phyloP scores from a whole-genome alignment of 495 filamentous ascomycete genomes.

The Penicillium roqueforti region DNA sequence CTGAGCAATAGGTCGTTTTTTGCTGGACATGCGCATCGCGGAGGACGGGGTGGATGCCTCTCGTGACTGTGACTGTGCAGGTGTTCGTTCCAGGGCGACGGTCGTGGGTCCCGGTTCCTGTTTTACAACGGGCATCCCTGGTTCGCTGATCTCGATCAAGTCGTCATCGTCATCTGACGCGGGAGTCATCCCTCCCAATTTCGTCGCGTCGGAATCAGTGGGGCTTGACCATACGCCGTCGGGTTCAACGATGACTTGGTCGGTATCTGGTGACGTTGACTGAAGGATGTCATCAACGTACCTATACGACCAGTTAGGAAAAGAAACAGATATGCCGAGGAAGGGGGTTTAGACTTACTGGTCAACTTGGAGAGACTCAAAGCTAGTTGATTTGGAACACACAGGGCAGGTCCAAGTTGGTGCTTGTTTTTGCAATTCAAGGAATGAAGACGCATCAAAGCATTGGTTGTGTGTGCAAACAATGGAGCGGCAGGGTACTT shows the following conservation, averaged over 20 bases:
- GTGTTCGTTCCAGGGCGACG: conserved; percentile 45
- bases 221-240: conserved; percentile 69
- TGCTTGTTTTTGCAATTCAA: conserved; percentile 91
- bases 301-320: conserved; percentile 37
- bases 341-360: conserved; percentile 53
- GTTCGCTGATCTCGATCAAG: conserved; percentile 62
- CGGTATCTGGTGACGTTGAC: conserved; percentile 60
- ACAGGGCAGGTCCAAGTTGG: conserved; percentile 93
- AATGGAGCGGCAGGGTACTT: conserved; percentile 71
- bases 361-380: conserved; percentile 78
- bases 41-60: conserved; percentile 49
- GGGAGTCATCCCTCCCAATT: conserved; percentile 34
- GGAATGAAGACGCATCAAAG: conserved; percentile 90
- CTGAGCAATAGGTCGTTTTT: conserved; percentile 58
- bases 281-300: conserved; percentile 86
- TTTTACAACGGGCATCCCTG: conserved; percentile 44
- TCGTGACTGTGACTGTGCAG: conserved; percentile 51
- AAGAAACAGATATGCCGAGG: neutral
- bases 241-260: conserved; percentile 88
- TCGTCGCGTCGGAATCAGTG: conserved; percentile 33
- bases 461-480: conserved; percentile 88
- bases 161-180: conserved; percentile 61
- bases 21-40: conserved; percentile 41
- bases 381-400: conserved; percentile 78
- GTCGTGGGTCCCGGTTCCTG: conserved; percentile 36